Percentiles rank a stretch among this genome's conserved stretches.
These are phyloP conservation scores for Keithomyces neogunnii DNA, from an alignment of 2,329 filamentous ascomycete species.

Conservation along the genomic window DNA sequence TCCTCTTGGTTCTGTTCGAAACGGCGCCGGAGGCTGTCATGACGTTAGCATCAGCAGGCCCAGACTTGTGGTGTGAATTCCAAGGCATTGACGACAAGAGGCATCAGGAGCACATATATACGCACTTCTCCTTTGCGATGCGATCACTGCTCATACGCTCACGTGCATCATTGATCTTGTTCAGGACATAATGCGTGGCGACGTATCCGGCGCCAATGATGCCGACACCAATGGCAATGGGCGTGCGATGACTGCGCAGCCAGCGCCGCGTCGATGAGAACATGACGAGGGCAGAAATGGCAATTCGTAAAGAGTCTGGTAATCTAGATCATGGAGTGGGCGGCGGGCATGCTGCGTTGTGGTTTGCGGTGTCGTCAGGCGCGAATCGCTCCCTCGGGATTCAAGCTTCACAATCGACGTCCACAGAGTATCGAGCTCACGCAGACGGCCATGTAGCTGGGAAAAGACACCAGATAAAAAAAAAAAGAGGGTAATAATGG, in stretches of 20 bases:
- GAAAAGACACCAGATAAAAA: background rate
- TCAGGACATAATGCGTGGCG: conserved; percentile 84
- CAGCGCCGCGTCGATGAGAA: conserved; percentile 73
- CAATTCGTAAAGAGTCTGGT: background rate
- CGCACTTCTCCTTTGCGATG: conserved; percentile 93
- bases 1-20: conserved; percentile 99
- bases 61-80: background rate
- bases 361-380: background rate
- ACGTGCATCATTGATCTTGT: conserved; percentile 84
- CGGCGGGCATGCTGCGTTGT: background rate
- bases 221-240: conserved; percentile 79
- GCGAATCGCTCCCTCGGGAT: background rate
- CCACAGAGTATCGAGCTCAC: background rate
- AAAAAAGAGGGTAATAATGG: background rate
- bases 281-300: conserved; percentile 30
- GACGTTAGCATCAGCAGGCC: background rate
- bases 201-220: conserved; percentile 86
- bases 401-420: background rate
- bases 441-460: background rate
- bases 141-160: conserved; percentile 96
- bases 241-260: conserved; percentile 85
- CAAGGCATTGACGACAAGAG: background rate
- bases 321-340: conserved; percentile 1
- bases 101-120: conserved; percentile 1
- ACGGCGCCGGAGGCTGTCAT: conserved; percentile 71